A percentile compares a stretch with the other conserved stretches of the same genome.
Conservation (phyloP, 805 yeast genomes). For the Huiozyma sinensis region DNA sequence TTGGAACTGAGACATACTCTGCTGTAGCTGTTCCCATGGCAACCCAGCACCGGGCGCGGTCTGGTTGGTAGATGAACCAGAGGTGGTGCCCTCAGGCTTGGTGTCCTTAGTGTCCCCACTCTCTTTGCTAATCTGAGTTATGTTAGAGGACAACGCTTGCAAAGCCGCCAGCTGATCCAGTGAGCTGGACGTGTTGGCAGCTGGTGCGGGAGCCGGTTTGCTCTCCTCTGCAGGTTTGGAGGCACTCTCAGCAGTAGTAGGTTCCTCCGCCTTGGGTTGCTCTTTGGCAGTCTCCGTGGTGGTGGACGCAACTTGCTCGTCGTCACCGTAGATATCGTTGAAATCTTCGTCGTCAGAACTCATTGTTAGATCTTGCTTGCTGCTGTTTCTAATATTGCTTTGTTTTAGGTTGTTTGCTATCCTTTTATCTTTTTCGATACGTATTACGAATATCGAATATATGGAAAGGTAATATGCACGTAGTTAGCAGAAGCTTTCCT, state of each 20-base stretch:
- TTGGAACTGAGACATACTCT: constrained; percentile 26
- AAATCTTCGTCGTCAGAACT: constrained; percentile 89
- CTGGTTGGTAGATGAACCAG: constrained; percentile 3
- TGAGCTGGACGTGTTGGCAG: constrained; percentile 4
- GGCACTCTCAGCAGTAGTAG: constrained; percentile 1
- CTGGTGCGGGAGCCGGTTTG: not conserved
- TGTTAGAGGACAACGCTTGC: constrained; percentile 27
- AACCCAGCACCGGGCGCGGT: constrained; percentile 5
- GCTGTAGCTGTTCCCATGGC: constrained; percentile 28
- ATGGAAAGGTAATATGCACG: no score
- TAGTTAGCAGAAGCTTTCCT: no score
- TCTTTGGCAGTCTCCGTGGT: constrained; percentile 8
- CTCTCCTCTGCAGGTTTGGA: constrained; percentile 1
- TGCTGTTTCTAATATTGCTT: no score
- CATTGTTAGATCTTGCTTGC: constrained; percentile 29
- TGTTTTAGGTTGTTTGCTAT: no score
- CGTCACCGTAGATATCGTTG: constrained; percentile 70
- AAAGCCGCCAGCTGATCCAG: constrained; percentile 28
- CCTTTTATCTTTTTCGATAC: no score
- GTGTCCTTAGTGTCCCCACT: constrained; percentile 2
- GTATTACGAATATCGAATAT: no score
- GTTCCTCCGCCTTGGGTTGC: constrained; percentile 3
- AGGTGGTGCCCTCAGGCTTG: constrained; percentile 7
- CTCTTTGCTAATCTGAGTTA: constrained; percentile 17
- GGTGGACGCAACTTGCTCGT: constrained; percentile 13